Evolutionary conservation across 2,329 filamentous ascomycete genomes (phyloP), one percentile per base, ranked within the genome.

Genomic region (Ambrosiella xylebori): DNA sequence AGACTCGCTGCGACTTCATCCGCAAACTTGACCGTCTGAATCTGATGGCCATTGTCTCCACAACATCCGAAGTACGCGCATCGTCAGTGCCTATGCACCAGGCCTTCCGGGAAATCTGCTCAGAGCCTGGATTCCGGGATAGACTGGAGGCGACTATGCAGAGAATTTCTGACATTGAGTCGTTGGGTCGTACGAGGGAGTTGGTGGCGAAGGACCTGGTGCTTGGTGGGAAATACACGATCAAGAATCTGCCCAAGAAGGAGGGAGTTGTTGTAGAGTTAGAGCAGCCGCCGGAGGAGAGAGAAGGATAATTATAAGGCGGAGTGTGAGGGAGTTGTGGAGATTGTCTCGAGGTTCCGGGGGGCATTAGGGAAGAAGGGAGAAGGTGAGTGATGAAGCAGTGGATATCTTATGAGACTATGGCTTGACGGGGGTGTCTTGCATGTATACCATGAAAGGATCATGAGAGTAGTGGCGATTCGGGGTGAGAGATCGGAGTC

Each of bases 71-170:
- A 68, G 93, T 98, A 7, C 82, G 93, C 52, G 93, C 93, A 1
- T 91, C 94, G 68, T 91, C 85, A 1, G 91, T 98, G 35, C 93
- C 93, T 1, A 98, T 98, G 93, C 88, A 95, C 70, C 82, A 82
- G 54, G 93, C 93, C 0, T 95, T 98, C 70, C 79, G 82, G 59
- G 81, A 90, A 65, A 90, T 98, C 11, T 95, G 89, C 67, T 69
- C 73, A 2, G 71, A 84, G 64, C 77, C 81, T 3, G 86, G 86
- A 5, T 98, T 98, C 68, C 82, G 88, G 27, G 75, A 90, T 63
- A 84, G 89, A 67, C 73, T 98, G 13, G 82, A 95, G 61, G 82
- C 78, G 2, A 97, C 93, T 0, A 73, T 95, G 27, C 79, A 91
- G 60, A 79, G 93, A 19, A 98, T 98, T 63, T 72, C 77, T n/a